Evolutionary conservation across 139 green algal species (phyloP), one percentile per base, ranked within the genome.

Genomic region (Chlamydomonas applanata): DNA sequence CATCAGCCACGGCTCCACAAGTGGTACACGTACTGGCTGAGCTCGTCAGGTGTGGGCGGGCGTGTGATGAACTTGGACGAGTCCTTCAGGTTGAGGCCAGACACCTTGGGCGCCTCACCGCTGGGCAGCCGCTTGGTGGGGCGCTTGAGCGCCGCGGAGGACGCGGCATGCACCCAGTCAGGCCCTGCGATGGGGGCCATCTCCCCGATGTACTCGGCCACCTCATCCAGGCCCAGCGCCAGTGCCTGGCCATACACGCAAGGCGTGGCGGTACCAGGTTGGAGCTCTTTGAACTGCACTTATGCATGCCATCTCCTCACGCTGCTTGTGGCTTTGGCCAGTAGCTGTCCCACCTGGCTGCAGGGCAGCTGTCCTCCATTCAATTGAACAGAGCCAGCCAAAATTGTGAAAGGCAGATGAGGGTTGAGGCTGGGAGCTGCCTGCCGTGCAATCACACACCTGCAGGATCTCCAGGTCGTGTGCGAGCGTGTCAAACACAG

Each of bases 381-480:
- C n/a, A n/a, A n/a, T n/a, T n/a, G n/a, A n/a, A n/a, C n/a, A n/a
- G n/a, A n/a, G n/a, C n/a, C n/a, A n/a, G n/a, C n/a, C n/a, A n/a
- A n/a, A n/a, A n/a, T n/a, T n/a, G n/a, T n/a, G n/a, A n/a, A n/a
- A n/a, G n/a, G n/a, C n/a, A n/a, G n/a, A n/a, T n/a, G n/a, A n/a
- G n/a, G n/a, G n/a, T n/a, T n/a, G n/a, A n/a, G n/a, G n/a, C n/a
- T n/a, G n/a, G n/a, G n/a, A n/a, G n/a, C n/a, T n/a, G n/a, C n/a
- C n/a, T n/a, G n/a, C n/a, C n/a, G n/a, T n/a, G n/a, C n/a, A n/a
- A n/a, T n/a, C 40, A 52, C 52, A 53, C 24, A 79, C 80, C 52
- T 86, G 83, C 70, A 90, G 75, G 3, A 76, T 73, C 57, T 90
- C 85, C 69, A 90, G 74, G 72, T 90, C 85, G 56, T 85, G 84